Conservation (phyloP, 169 alveolate genomes). For the Eimeria necatrix region DNA sequence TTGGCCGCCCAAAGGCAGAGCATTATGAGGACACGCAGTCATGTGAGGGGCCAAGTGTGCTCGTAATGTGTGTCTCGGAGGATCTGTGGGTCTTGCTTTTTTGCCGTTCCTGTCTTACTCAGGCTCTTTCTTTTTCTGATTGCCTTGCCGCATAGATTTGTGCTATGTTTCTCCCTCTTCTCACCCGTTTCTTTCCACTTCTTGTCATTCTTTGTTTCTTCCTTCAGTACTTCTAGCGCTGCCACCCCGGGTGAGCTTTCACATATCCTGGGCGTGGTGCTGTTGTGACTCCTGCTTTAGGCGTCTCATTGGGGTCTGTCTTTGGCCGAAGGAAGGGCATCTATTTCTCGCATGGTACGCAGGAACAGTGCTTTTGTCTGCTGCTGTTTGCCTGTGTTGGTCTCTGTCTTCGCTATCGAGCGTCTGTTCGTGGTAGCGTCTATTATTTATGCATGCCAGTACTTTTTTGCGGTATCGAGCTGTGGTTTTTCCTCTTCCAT, state of each 20-base stretch:
- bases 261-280: neutral
- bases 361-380: neutral
- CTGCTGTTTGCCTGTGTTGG: neutral
- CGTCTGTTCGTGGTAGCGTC: too few species aligned
- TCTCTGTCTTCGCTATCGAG: too few species aligned
- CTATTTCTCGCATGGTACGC: neutral
- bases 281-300: neutral
- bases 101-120: neutral
- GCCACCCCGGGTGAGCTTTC: too few species aligned
- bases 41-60: neutral
- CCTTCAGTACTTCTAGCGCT: neutral
- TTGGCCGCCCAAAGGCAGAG: conserved; percentile 47
- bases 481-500: too few species aligned
- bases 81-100: neutral
- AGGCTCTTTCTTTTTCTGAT: neutral
- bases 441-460: too few species aligned
- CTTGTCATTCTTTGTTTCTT: neutral
- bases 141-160: neutral
- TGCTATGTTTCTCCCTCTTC: neutral
- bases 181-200: neutral
- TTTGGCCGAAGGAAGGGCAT: conserved; percentile 15
- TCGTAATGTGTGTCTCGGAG: neutral
- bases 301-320: conserved; percentile 1
- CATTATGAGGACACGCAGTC: neutral
- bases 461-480: too few species aligned